Percentiles rank a stretch among this genome's conserved stretches.
Evolutionary conservation across 2,329 filamentous ascomycete species (phyloP).

Genomic region (Dothideomycetes sp.): DNA sequence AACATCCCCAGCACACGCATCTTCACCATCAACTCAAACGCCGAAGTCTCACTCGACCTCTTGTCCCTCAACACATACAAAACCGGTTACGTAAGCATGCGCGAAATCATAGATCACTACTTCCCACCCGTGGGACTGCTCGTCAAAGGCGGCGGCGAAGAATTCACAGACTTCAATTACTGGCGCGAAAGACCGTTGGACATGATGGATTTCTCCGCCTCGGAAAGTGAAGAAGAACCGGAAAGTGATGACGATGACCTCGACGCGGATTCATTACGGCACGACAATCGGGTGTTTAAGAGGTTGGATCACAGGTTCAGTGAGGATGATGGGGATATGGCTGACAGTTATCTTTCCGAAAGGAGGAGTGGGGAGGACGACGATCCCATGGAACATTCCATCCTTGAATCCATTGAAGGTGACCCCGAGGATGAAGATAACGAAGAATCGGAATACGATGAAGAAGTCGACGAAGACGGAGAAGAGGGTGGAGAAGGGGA

Average conservation of each 20-base stretch:
- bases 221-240: slow-evolving; percentile 55
- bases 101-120: slow-evolving; percentile 95
- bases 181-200: slow-evolving; percentile 83
- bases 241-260: slow-evolving; percentile 19
- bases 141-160: slow-evolving; percentile 80
- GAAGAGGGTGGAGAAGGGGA: no score
- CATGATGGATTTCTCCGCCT: slow-evolving; percentile 79
- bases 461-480: no score
- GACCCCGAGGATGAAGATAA: slow-evolving; percentile 15
- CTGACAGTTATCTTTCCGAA: slow-evolving; percentile 20
- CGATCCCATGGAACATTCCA: slow-evolving; percentile 36
- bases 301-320: slow-evolving; percentile 5
- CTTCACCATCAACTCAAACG: slow-evolving; percentile 97
- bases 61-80: slow-evolving; percentile 89
- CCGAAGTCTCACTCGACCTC: slow-evolving; percentile 85
- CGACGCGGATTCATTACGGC: slow-evolving; percentile 12
- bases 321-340: slow-evolving; percentile 16
- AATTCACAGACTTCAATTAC: slow-evolving; percentile 95
- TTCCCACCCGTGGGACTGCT: slow-evolving; percentile 86
- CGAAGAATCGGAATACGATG: neutral
- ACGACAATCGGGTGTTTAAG: slow-evolving; percentile 1
- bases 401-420: slow-evolving; percentile 42
- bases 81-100: slow-evolving; percentile 94
- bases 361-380: slow-evolving; percentile 33
- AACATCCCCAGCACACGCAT: slow-evolving; percentile 91